Base-by-base conservation (phyloP, 768 basidiomycete species). In the Lactarius akahatsu region DNA sequence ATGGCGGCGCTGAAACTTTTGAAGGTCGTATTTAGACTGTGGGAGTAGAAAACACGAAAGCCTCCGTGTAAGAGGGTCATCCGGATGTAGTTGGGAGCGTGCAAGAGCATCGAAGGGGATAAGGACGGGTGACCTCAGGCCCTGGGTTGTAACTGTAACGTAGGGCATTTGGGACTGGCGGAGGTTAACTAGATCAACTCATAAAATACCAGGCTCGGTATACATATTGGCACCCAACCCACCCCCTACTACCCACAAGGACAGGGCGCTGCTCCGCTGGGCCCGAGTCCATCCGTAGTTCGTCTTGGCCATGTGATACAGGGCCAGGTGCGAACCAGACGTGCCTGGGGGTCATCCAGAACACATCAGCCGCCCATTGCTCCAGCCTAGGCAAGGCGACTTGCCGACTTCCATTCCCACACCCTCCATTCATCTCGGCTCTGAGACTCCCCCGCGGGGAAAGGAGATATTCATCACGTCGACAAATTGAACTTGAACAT, bases 141-240 rank as follows among this genome's bases (percentile, higher is more conserved):
- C 54, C 15, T 32, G 63, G 4, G 50, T 20, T 11, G 58, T 10
- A 54, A 34, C 47, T 28, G 57, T n/a, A 26, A 58, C 57, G 23
- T 65, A 65, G 30, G 64, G 64, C 64, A 65, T 64, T n/a, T 32
- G 28, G 38, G 38, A 40, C 15, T 40, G 3, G 38, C 38, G 56
- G 30, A 30, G 32, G 30, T 20, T 16, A 9, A 10, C 23, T 2
- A 26, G 52, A 28, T 28, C 26, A 26, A 18, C 5, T 5, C 9
- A 56, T 34, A 28, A 55, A 20, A 56, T 32, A 52, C 55, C 6
- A 30, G 20, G 18, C 30, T 9, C 8, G 30, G 54, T 20, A 32
- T 56, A 32, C 30, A 30, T 34, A 56, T 56, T 30, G 20, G 32
- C 20, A 34, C 20, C 3, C 11, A 34, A 56, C 30, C 30, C 55